Evolutionary conservation across 805 yeast species (phyloP).

Genomic region (Kluyveromyces siamensis): DNA sequence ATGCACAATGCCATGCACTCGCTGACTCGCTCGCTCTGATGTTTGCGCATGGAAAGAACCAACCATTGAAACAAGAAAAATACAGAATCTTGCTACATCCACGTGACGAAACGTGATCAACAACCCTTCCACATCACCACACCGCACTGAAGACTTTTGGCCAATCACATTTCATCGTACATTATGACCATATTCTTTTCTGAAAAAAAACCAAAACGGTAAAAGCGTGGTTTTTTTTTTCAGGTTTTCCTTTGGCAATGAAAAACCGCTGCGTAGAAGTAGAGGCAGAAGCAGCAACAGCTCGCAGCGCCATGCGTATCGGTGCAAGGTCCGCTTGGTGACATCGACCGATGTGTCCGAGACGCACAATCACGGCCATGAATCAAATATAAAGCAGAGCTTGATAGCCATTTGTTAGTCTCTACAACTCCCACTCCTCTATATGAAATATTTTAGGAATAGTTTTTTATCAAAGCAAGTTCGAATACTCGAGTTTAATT

Average conservation of each 20-base stretch:
- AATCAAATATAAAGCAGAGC: neutral
- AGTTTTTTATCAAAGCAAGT: neutral
- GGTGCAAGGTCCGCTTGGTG: neutral
- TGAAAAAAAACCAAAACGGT: neutral
- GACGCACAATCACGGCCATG: neutral
- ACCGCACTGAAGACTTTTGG: neutral
- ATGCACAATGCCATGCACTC: too few relatives aligned
- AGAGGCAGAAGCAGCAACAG: too few relatives aligned
- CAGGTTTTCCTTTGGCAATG: neutral
- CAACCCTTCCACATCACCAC: neutral
- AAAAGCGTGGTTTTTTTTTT: neutral
- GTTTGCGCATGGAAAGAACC: neutral
- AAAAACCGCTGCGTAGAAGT: neutral
- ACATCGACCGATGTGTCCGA: constrained; percentile 10
- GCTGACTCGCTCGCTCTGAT: too few relatives aligned
- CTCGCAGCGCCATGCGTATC: neutral
- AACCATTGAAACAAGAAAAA: too few relatives aligned
- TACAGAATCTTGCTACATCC: neutral
- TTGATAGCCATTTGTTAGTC: neutral
- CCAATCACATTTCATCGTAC: neutral
- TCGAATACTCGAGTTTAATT: neutral
- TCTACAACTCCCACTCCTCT: too few relatives aligned
- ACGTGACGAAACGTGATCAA: too few relatives aligned
- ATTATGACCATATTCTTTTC: neutral
- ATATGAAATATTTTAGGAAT: too few relatives aligned